Evolutionary conservation across 1,284 basidiomycete species (phyloP).

Genomic region (Lentinus polychrous): DNA sequence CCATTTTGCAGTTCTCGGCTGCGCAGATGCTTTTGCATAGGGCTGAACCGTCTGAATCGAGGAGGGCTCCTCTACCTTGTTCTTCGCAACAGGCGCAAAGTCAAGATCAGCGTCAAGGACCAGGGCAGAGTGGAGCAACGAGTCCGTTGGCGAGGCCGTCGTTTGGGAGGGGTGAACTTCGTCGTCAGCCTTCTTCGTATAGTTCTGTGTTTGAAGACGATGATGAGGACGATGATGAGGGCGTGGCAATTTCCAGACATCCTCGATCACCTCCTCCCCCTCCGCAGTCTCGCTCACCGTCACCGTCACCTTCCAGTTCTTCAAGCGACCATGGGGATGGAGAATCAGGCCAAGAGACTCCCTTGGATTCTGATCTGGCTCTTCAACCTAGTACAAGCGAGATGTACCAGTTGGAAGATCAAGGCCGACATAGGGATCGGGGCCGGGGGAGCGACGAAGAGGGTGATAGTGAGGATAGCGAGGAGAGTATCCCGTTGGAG

Average conservation of each 20-base stretch:
- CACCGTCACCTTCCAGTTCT: not conserved
- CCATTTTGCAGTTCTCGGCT: conserved; percentile 13
- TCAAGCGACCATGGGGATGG: not conserved
- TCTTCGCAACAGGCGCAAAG: conserved; percentile 12
- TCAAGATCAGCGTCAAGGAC: conserved; percentile 18
- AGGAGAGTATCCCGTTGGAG: conserved; percentile 18
- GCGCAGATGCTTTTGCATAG: conserved; percentile 21
- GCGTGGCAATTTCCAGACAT: not conserved
- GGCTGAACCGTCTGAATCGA: conserved; percentile 17
- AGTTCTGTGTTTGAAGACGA: conserved; percentile 10
- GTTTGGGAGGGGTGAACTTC: conserved; percentile 18
- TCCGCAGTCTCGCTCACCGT: no score
- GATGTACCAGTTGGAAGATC: conserved; percentile 30
- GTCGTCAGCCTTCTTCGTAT: conserved; percentile 7
- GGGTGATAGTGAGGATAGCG: conserved; percentile 17
- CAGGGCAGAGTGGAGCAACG: conserved; percentile 16
- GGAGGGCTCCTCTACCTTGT: conserved; percentile 20
- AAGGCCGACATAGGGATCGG: no score
- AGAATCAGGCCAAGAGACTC: conserved; percentile 7
- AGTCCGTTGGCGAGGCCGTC: conserved; percentile 34
- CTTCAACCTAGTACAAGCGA: conserved; percentile 25
- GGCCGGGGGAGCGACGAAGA: conserved; percentile 11
- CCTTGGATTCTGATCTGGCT: conserved; percentile 8
- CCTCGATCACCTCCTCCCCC: no score
- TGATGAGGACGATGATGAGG: conserved; percentile 9